These are phyloP conservation scores for Dunaliella salina DNA, from an alignment of 163 green algal genomes.

Conservation along the genomic window DNA sequence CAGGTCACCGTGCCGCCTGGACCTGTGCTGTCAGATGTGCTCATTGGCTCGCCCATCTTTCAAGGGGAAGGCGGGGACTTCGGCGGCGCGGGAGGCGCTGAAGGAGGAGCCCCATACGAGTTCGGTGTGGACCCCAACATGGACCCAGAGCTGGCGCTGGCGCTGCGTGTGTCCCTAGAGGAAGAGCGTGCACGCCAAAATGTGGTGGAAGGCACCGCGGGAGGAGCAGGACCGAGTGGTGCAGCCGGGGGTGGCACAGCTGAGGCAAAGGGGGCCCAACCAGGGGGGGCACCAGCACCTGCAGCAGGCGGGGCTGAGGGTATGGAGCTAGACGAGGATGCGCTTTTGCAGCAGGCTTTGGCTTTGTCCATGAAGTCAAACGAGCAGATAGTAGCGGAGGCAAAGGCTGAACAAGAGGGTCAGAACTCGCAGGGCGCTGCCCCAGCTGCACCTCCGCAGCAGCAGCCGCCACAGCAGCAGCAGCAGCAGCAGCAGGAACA, in stretches of 20 bases:
- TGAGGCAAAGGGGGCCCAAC: not conserved
- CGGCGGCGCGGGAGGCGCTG: slow-evolving; percentile 43
- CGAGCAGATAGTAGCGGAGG: too few relatives aligned
- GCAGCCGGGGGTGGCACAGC: not conserved
- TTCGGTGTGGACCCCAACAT: slow-evolving; percentile 94
- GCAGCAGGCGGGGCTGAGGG: slow-evolving; percentile 32
- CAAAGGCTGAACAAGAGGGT: not conserved
- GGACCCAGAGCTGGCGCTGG: slow-evolving; percentile 92
- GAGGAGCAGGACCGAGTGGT: slow-evolving; percentile 23
- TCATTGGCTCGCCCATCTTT: slow-evolving; percentile 91
- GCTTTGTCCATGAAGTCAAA: slow-evolving; percentile 64
- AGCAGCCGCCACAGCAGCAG: not conserved
- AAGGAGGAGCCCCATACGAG: slow-evolving; percentile 75
- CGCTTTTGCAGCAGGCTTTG: slow-evolving; percentile 73
- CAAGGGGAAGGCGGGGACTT: slow-evolving; percentile 66
- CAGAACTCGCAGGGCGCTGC: not conserved
- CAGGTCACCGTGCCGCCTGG: slow-evolving; percentile 82
- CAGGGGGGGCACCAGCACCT: slow-evolving; percentile 14
- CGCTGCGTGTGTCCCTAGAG: slow-evolving; percentile 84
- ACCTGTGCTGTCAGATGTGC: slow-evolving; percentile 81
- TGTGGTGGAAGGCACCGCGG: slow-evolving; percentile 19
- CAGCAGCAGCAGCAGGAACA: too few relatives aligned
- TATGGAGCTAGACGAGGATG: slow-evolving; percentile 71
- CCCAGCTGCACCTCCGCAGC: not conserved
- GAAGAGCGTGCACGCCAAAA: slow-evolving; percentile 78